These are phyloP conservation scores for Botryotinia narcissicola DNA, from an alignment of 2,329 filamentous ascomycete genomes.

Conservation along the genomic window DNA sequence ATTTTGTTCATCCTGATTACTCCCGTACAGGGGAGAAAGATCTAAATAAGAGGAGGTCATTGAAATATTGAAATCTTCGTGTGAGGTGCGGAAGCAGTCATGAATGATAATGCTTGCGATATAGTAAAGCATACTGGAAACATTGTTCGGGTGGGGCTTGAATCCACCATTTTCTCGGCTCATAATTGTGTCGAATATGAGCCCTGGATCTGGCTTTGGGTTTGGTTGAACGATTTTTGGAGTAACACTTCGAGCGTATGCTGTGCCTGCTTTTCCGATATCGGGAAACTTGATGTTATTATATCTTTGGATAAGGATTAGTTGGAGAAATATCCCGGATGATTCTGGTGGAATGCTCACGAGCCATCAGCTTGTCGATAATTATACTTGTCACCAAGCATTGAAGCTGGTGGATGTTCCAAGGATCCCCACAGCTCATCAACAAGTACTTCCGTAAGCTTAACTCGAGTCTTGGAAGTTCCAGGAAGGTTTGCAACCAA, in stretches of 20 bases:
- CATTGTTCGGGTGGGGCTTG: constrained; percentile 43
- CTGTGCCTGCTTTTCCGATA: constrained; percentile 64
- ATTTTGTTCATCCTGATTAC: constrained; percentile 49
- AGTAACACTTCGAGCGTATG: constrained; percentile 63
- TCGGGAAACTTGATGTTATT: constrained; percentile 60
- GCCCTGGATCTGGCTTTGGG: constrained; percentile 58
- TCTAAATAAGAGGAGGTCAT: constrained; percentile 45
- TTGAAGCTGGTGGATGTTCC: constrained; percentile 68
- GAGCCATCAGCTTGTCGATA: constrained; percentile 67
- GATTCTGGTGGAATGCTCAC: constrained; percentile 46
- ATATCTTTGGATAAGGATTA: background rate
- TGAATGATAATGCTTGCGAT: constrained; percentile 53
- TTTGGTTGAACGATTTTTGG: constrained; percentile 58
- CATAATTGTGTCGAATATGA: constrained; percentile 59
- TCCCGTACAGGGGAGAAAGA: constrained; percentile 46
- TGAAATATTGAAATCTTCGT: constrained; percentile 24
- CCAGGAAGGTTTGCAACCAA: constrained; percentile 64
- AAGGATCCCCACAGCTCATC: constrained; percentile 67
- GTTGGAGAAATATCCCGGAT: background rate
- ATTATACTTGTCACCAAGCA: constrained; percentile 57
- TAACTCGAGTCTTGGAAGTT: constrained; percentile 49
- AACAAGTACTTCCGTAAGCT: constrained; percentile 66
- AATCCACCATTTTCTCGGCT: constrained; percentile 36
- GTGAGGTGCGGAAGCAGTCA: constrained; percentile 44
- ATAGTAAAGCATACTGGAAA: constrained; percentile 49